A percentile compares a stretch with the other conserved stretches of the same genome.
Evolutionary conservation across 2,329 filamentous ascomycete genomes (phyloP).

Genomic region (Xylariaceae sp.): DNA sequence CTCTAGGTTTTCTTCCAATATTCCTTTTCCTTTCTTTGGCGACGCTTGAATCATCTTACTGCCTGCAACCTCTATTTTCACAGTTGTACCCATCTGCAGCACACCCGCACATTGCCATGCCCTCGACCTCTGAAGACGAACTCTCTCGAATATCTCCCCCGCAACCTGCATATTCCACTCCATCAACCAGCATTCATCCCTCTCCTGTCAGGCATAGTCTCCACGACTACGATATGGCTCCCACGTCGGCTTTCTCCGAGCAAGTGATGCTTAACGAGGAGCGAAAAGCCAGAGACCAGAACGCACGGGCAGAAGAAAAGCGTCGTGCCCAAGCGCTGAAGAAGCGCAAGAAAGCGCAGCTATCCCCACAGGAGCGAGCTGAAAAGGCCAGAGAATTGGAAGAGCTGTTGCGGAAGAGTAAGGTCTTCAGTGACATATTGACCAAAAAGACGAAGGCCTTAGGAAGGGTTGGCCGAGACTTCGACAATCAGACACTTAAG

Average conservation of each 20-base stretch:
- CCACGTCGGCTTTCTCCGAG: constrained; percentile 21
- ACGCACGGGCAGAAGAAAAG: constrained; percentile 45
- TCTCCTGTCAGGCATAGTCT: constrained; percentile 14
- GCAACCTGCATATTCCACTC: constrained; percentile 13
- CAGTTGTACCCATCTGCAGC: neutral
- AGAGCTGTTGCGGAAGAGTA: constrained; percentile 54
- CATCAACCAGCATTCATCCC: constrained; percentile 15
- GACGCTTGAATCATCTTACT: neutral
- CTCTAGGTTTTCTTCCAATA: neutral
- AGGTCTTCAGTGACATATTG: constrained; percentile 57
- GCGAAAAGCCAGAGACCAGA: constrained; percentile 40
- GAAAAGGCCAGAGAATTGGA: constrained; percentile 57
- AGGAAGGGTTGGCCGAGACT: constrained; percentile 55
- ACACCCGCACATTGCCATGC: constrained; percentile 12
- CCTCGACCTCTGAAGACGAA: constrained; percentile 10
- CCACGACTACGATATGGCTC: constrained; percentile 18
- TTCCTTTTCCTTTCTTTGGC: neutral
- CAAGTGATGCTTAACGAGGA: constrained; percentile 37
- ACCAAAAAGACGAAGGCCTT: constrained; percentile 61
- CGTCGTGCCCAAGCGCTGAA: constrained; percentile 29
- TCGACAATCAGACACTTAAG: constrained; percentile 56
- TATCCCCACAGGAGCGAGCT: constrained; percentile 51
- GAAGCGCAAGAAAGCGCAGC: constrained; percentile 41
- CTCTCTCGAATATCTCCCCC: constrained; percentile 16
- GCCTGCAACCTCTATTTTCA: too few relatives aligned